Percentiles rank a stretch among this genome's conserved stretches.
Conservation (phyloP, 2,329 filamentous ascomycete species). For the Neopestalotiopsis sp. region DNA sequence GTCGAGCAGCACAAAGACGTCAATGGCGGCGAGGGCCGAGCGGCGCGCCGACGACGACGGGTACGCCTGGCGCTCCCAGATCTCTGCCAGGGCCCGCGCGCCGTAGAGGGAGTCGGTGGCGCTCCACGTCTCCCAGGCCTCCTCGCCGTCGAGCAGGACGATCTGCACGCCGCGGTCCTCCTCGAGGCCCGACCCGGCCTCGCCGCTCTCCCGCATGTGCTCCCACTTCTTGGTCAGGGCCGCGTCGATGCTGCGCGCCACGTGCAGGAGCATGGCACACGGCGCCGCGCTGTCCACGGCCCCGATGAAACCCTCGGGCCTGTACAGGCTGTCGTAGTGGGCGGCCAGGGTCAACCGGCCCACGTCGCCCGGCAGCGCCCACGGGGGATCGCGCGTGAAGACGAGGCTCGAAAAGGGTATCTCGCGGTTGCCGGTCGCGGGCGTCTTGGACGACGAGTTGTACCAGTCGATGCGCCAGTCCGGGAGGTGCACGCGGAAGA, state of each 20-base stretch:
- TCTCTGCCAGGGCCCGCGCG: slow-evolving; percentile 76
- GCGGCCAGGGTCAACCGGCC: slow-evolving; percentile 85
- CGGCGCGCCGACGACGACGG: slow-evolving; percentile 76
- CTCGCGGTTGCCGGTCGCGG: slow-evolving; percentile 70
- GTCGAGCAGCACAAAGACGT: slow-evolving; percentile 90
- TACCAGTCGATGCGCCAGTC: slow-evolving; percentile 83
- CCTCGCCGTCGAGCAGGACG: slow-evolving; percentile 89
- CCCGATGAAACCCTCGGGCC: slow-evolving; percentile 86
- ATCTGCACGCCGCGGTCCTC: slow-evolving; percentile 87
- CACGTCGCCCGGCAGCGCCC: slow-evolving; percentile 75
- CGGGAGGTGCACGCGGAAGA: slow-evolving; percentile 77
- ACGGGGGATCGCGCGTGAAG: slow-evolving; percentile 86
- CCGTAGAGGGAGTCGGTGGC: slow-evolving; percentile 87
- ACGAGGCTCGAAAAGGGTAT: slow-evolving; percentile 90
- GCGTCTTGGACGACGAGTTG: slow-evolving; percentile 87
- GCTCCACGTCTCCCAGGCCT: slow-evolving; percentile 85
- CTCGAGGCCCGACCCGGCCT: slow-evolving; percentile 62
- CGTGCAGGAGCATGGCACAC: slow-evolving; percentile 91
- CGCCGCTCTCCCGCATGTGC: slow-evolving; percentile 67
- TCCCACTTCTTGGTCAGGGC: slow-evolving; percentile 85
- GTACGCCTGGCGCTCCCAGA: slow-evolving; percentile 77
- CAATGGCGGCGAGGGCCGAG: slow-evolving; percentile 78
- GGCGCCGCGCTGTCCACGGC: slow-evolving; percentile 93
- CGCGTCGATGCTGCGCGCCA: slow-evolving; percentile 78
- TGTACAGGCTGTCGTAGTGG: slow-evolving; percentile 88